Percentiles rank a stretch among this genome's conserved stretches.
phyloP scores from a whole-genome alignment of 768 basidiomycete genomes.

The Neoboletus brunneissimus region DNA sequence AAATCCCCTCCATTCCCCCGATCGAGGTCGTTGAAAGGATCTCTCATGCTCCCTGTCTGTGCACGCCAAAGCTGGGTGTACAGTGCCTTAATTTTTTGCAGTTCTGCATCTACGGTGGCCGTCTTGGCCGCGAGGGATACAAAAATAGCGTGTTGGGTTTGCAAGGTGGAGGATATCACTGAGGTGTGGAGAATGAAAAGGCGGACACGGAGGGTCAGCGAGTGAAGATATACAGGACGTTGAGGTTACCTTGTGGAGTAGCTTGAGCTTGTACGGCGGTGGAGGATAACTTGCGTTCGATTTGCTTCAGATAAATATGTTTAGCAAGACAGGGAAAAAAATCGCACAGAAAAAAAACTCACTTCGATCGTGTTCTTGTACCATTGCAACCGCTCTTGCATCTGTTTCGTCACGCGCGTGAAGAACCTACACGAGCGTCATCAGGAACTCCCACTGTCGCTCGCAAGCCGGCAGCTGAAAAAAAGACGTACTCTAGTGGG shows the following conservation, averaged over 20 bases:
- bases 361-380: conserved; percentile 83
- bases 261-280: conserved; percentile 59
- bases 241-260: conserved; percentile 67
- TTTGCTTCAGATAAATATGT: conserved; percentile 37
- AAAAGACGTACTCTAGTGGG: conserved; percentile 65
- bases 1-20: conserved; percentile 42
- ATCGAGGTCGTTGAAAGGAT: conserved; percentile 65
- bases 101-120: conserved; percentile 66
- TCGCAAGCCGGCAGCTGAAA: background rate
- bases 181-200: background rate
- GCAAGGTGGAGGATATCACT: conserved; percentile 75
- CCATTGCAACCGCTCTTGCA: conserved; percentile 70
- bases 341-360: conserved; percentile 4
- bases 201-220: background rate
- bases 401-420: conserved; percentile 64
- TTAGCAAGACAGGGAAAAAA: background rate
- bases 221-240: background rate
- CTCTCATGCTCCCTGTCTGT: conserved; percentile 78
- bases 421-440: conserved; percentile 53
- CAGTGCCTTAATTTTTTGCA: conserved; percentile 71
- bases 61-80: conserved; percentile 79
- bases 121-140: conserved; percentile 75
- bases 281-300: conserved; percentile 77
- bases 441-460: background rate
- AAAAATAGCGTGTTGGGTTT: conserved; percentile 77